phyloP scores from a whole-genome alignment of 768 basidiomycete genomes.

The Hirschioporus abietinus region DNA sequence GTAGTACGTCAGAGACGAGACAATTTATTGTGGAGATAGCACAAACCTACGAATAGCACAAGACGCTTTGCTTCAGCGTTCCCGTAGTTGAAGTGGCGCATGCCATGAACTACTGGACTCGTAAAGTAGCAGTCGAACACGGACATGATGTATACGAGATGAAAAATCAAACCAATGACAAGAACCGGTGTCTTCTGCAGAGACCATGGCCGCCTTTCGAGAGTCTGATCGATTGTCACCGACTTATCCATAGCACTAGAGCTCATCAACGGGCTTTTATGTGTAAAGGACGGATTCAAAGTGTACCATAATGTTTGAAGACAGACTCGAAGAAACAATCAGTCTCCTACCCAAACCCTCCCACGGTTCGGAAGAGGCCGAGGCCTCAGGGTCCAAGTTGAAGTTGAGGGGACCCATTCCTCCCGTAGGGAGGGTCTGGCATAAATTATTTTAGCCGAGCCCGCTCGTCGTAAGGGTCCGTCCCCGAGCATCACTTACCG shows the following conservation, averaged over 20 bases:
- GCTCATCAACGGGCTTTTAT: too few species aligned
- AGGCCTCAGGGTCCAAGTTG: too few species aligned
- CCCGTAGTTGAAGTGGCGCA: constrained; percentile 48
- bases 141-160: constrained; percentile 64
- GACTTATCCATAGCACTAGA: not conserved
- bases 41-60: constrained; percentile 73
- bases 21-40: not conserved
- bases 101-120: constrained; percentile 75
- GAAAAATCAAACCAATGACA: constrained; percentile 66
- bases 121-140: constrained; percentile 88
- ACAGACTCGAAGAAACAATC: too few species aligned
- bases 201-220: not conserved
- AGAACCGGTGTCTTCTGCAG: constrained; percentile 24
- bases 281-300: too few species aligned
- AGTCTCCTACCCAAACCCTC: too few species aligned
- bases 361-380: too few species aligned
- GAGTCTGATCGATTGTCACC: not conserved
- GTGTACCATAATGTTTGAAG: too few species aligned
- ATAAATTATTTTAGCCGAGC: too few species aligned
- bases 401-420: too few species aligned
- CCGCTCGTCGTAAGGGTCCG: too few species aligned
- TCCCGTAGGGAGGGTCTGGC: too few species aligned
- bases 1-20: constrained; percentile 6
- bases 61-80: constrained; percentile 60
- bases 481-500: too few species aligned